phyloP scores from a whole-genome alignment of 495 filamentous ascomycete species.

The Daldinia decipiens region DNA sequence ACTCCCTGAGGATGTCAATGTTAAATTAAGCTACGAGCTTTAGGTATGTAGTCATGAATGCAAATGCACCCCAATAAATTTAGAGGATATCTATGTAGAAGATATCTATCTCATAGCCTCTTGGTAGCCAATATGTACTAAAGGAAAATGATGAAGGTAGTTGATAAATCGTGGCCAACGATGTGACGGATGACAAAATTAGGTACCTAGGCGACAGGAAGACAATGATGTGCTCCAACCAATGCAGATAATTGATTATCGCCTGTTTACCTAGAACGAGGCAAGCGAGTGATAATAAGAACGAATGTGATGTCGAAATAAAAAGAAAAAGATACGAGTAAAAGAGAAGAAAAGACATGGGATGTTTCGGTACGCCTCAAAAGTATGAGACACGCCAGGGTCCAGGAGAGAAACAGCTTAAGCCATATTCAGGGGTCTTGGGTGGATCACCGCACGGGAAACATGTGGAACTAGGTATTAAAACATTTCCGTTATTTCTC shows the following conservation, averaged over 20 bases:
- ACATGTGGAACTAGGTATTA: neutral
- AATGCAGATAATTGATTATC: constrained; percentile 21
- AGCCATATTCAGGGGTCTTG: constrained; percentile 35
- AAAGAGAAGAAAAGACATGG: constrained; percentile 16
- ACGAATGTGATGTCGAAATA: constrained; percentile 13
- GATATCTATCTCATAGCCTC: constrained; percentile 13
- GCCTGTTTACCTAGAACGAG: constrained; percentile 2
- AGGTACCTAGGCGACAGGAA: constrained; percentile 5
- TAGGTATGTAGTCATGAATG: constrained; percentile 3
- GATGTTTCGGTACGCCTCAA: constrained; percentile 33
- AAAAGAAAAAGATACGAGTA: neutral
- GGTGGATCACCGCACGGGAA: constrained; percentile 4
- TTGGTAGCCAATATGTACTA: constrained; percentile 9
- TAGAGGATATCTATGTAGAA: constrained; percentile 3
- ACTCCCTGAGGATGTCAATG: neutral
- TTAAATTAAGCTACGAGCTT: constrained; percentile 16
- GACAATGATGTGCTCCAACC: constrained; percentile 13
- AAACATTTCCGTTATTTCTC: neutral
- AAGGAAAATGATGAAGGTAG: neutral
- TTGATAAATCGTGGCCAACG: constrained; percentile 6
- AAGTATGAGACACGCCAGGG: constrained; percentile 34
- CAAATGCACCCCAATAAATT: constrained; percentile 8
- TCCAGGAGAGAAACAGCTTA: constrained; percentile 24
- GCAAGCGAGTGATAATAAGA: constrained; percentile 9
- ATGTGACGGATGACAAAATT: constrained; percentile 7